These are phyloP conservation scores for Aspergillus cavernicola DNA, from an alignment of 495 filamentous ascomycete species.

Conservation along the genomic window DNA sequence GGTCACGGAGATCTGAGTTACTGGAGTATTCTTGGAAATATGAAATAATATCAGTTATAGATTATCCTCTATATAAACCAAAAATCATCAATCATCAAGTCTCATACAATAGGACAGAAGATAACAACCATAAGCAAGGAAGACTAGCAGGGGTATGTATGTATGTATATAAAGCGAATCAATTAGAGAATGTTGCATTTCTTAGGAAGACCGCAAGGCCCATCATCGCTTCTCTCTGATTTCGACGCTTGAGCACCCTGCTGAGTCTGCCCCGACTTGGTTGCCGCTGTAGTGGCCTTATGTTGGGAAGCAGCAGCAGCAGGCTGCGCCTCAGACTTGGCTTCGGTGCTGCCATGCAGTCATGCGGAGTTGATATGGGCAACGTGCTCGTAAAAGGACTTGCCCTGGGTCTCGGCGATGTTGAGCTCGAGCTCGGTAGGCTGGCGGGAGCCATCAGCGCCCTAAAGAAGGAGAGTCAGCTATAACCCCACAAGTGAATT, in stretches of 20 bases:
- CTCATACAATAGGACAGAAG: constrained; percentile 12
- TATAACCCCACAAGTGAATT: not conserved
- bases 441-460: constrained; percentile 73
- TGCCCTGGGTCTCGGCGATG: constrained; percentile 77
- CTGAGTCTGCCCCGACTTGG: constrained; percentile 12
- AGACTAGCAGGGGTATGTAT: not conserved
- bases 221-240: constrained; percentile 42
- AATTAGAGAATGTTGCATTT: constrained; percentile 61
- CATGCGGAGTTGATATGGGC: constrained; percentile 70
- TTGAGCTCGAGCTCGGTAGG: constrained; percentile 70
- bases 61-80: constrained; percentile 7
- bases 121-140: constrained; percentile 8
- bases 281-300: constrained; percentile 15
- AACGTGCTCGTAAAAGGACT: constrained; percentile 78
- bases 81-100: constrained; percentile 10
- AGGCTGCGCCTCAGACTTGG: constrained; percentile 32
- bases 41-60: not conserved
- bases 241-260: constrained; percentile 29
- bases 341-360: constrained; percentile 65
- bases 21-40: too few species aligned
- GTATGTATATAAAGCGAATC: constrained; percentile 15
- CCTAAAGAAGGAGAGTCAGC: constrained; percentile 30
- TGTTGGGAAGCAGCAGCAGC: constrained; percentile 18
- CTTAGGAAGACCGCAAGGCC: constrained; percentile 67
- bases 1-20: not conserved